Evolutionary conservation across 176 grass and related monocot species (phyloP).

Genomic region (Otatea glauca): DNA sequence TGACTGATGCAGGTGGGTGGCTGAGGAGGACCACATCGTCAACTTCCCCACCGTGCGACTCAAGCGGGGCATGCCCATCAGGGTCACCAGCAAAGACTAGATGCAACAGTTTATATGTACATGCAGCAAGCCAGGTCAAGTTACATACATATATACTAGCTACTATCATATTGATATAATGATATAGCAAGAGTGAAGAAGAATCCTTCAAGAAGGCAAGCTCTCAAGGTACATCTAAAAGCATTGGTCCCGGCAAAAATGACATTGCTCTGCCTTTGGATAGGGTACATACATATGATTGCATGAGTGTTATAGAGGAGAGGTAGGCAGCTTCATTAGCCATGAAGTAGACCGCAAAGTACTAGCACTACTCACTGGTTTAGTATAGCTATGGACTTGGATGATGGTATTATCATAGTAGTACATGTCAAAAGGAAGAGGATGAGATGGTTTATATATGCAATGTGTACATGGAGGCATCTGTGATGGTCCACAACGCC

Average conservation of each 20-base stretch:
- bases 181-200: background rate
- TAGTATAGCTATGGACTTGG: background rate
- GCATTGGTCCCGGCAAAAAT: background rate
- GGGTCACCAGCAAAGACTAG: constrained; percentile 53
- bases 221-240: background rate
- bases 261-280: too few relatives aligned
- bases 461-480: background rate
- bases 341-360: background rate
- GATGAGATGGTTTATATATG: background rate
- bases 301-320: background rate
- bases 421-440: background rate
- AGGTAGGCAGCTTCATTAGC: constrained; percentile 12
- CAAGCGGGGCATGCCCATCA: constrained; percentile 82
- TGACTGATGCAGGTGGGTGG: constrained; percentile 70
- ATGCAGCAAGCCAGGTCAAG: background rate
- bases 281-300: too few relatives aligned
- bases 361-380: background rate
- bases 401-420: background rate
- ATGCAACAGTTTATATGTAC: background rate
- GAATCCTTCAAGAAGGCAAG: background rate
- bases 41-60: constrained; percentile 96
- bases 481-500: constrained; percentile 35
- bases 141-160: background rate
- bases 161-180: too few relatives aligned
- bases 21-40: constrained; percentile 87